Base-by-base conservation (phyloP, 306 rosid genomes). In the Oemleria cerasiformis region DNA sequence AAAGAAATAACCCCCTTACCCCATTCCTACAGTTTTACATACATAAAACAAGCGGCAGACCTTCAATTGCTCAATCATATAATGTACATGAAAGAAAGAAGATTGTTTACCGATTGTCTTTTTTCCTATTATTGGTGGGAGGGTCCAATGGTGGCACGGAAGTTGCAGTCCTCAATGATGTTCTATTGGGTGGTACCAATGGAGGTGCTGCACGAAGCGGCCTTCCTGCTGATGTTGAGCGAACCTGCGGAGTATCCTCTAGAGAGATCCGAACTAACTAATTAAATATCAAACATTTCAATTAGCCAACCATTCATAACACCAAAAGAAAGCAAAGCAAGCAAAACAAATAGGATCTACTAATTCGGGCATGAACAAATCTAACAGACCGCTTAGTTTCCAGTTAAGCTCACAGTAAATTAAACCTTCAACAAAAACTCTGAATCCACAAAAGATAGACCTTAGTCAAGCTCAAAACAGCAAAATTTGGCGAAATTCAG, bases 91-190 rank as follows among this genome's bases (percentile, higher is more conserved):
- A 13, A 7, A 13, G 64, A 41, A 21, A 43, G 17, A 71, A 56
- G 63, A 73, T 9, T 34, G 15, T 34, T 75, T 39, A 90, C 97
- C 94, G 82, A 74, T 80, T 88, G 48, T 83, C 91, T 64, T 78
- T 86, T 62, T 76, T 79, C 54, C 80, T 79, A 72, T 21, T 84
- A 63, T 59, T 47, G 42, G 71, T 43, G 64, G 88, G 87, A 72
- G 90, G 80, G 61, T 90, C 98, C 57, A 80, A 44, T 16, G 87
- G 82, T 5, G 88, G 97, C 83, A 84, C 30, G 9, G 88, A 80
- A 62, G 83, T 77, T 12, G 87, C 88, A 14, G 88, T 77, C 87
- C 89, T 84, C 69, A 82, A 41, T 11, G 88, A 71, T 55, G 81
- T 72, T 79, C 68, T 81, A 60, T 16, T 82, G 1, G 90, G 85